Conservation (phyloP, 495 filamentous ascomycete genomes). For the Tricharina praecox region DNA sequence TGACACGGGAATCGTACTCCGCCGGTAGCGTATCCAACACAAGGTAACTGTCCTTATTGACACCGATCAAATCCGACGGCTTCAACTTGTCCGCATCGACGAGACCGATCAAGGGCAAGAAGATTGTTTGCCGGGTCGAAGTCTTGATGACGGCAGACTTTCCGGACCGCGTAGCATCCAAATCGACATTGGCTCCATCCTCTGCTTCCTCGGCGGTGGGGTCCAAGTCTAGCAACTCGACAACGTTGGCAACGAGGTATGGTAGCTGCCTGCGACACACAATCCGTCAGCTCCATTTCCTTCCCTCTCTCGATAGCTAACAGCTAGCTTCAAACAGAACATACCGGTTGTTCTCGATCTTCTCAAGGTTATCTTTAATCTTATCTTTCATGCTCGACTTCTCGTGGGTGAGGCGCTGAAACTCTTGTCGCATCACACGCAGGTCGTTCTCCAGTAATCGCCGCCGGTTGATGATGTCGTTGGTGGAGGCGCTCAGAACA, state of each 20-base stretch:
- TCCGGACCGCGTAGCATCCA: conserved; percentile 89
- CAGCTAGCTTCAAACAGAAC: conserved; percentile 16
- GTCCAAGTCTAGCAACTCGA: conserved; percentile 90
- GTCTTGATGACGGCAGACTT: conserved; percentile 99
- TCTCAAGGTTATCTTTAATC: conserved; percentile 96
- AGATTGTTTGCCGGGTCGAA: conserved; percentile 97
- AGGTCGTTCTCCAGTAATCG: conserved; percentile 91
- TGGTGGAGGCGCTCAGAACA: conserved; percentile 74
- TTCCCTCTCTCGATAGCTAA: too few species aligned
- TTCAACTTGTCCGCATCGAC: conserved; percentile 87
- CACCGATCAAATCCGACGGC: conserved; percentile 90
- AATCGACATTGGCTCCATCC: conserved; percentile 94
- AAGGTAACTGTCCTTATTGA: conserved; percentile 99
- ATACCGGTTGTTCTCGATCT: conserved; percentile 97
- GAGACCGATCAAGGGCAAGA: conserved; percentile 90
- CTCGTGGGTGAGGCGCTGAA: conserved; percentile 82
- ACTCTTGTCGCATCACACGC: conserved; percentile 96
- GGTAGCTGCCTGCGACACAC: conserved; percentile 60
- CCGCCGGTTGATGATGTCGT: conserved; percentile 75
- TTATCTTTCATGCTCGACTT: conserved; percentile 90
- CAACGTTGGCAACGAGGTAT: conserved; percentile 95
- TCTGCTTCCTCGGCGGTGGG: conserved; percentile 90
- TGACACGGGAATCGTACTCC: conserved; percentile 98
- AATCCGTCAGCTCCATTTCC: conserved; percentile 6
- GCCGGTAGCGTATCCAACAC: conserved; percentile 92